Evolutionary conservation across 2,329 filamentous ascomycete species (phyloP), one percentile per base, ranked within the genome.

Genomic region (Claviceps sp.): DNA sequence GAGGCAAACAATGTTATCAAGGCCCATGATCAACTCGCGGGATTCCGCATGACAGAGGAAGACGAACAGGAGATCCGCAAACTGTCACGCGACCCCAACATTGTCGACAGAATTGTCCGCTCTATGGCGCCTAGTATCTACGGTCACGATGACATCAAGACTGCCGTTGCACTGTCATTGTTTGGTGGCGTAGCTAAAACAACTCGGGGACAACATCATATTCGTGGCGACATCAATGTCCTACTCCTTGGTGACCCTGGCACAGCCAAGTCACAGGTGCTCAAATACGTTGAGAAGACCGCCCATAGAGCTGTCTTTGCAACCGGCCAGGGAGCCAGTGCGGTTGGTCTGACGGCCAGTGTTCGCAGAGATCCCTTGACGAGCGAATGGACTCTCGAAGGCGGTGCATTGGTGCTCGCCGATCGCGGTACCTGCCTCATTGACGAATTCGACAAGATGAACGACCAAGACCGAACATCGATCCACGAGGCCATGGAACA

Each of bases 401-500:
- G 93, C 56, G 93, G 93, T 64, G 93, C 93, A 4, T 76, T 98
- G 11, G 93, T 98, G 62, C 80, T 98, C 52, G 93, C 93, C 16
- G 93, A 98, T 66, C 85, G 88, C 58, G 93, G 93, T 42, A 95
- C 89, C 16, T 97, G 93, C 63, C 76, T 98, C 34, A 98, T 98
- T 56, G 93, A 98, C 62, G 93, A 98, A 70, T 98, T 98, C 62
- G 93, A 98, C 78, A 98, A 98, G 77, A 98, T 98, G 93, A 97
- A 97, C 67, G 93, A 98, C 66, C 89, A 97, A 65, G 93, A 98
- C 68, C 82, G 93, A 58, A 97, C 93, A 1, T 95, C 89, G 7
- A 98, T 98, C 60, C 93, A 98, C 77, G 93, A 98, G 75, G 93
- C 93, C 55, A 98, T 98, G 93, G 93, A 98, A 69, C 93, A 98